Base-by-base conservation (phyloP, 2,329 filamentous ascomycete species). In the Alternaria postmessia region DNA sequence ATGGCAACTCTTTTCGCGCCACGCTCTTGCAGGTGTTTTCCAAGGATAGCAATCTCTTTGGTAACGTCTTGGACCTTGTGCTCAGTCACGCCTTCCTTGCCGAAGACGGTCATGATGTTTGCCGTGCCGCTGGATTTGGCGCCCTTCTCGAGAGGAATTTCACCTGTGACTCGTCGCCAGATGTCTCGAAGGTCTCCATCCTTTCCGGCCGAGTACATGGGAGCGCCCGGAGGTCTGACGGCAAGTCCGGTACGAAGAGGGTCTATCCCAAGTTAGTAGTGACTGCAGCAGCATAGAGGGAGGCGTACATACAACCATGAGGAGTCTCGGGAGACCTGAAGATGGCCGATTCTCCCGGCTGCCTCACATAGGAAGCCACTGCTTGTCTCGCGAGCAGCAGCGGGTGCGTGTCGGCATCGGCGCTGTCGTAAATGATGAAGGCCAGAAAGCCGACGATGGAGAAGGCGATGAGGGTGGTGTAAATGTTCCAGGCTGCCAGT, bases 141-240 rank as follows among this genome's bases (percentile, higher is more conserved):
- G 32, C 89, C 89, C 46, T 89, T 86, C 36, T 88, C 87, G 57
- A 88, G 86, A 16, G 86, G 80, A 8, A 86, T 82, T 51, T 92
- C 92, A 56, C 83, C 84, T 9, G 89, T 84, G 42, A 88, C 91
- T 72, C 87, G 86, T 64, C 89, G 88, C 95, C 95, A 99, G 57
- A 99, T 84, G 79, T 99, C 94, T 55, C 94, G 87, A 66, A 99
- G 82, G 71, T 99, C 94, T 44, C 95, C 95, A 77, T 96, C 89
- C 57, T 91, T 89, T 49, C 94, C 94, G 57, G 86, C 83, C 9
- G 90, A 86, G 91, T 94, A 97, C 80, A 93, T 93, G 47, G 92
- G 90, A 46, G 90, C 88, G 43, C 89, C 91, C 0, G 89, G 81
- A 55, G 93, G 91, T 81, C 93, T 94, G 57, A 98, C 91, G 67